Evolutionary conservation across 345 rosid genomes (phyloP), one percentile per base, ranked within the genome.

Genomic region (sweet orange (Citrus sinensis)): DNA sequence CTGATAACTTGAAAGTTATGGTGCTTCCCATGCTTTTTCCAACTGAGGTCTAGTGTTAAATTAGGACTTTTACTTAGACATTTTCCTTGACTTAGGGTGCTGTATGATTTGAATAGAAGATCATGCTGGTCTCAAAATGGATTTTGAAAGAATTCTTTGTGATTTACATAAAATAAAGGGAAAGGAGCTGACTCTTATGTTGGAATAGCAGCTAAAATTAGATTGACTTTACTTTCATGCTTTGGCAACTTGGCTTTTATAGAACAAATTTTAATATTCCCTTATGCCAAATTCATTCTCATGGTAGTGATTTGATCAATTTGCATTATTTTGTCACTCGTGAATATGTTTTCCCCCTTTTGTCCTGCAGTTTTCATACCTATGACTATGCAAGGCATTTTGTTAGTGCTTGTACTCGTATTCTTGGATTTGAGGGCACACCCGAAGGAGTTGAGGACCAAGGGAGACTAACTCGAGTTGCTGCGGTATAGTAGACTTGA

Each of bases 391-490:
- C 98, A 77, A 90, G 98, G 81, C 99, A 96, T 72, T 97, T 97
- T 87, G 99, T 97, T 77, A 96, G 99, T 73, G 98, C 99, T 63
- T 97, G 99, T 75, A 94, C 99, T 76, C 96, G 99, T 78, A 97
- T 97, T 78, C 98, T 97, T 88, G 99, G 98, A 79, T 90, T 93
- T 68, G 99, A 97, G 85, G 99, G 98, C 75, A 97, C 99, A 73
- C 99, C 99, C 67, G 98, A 94, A 80, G 98, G 99, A 76, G 99
- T 97, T 70, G 99, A 94, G 78, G 94, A 94, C 89, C 98, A 97
- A 87, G 98, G 98, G 68, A 94, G 76, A 89, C 88, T 94, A 79
- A 97, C 99, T 71, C 88, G 98, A 80, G 99, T 97, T 74, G 98
- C 99, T 84, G 99, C 98, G 64, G 99, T 97, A 92, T 85, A 90